Evolutionary conservation across 2,329 filamentous ascomycete genomes (phyloP), one percentile per base, ranked within the genome.

Genomic region (Arthrinium puccinioides): DNA sequence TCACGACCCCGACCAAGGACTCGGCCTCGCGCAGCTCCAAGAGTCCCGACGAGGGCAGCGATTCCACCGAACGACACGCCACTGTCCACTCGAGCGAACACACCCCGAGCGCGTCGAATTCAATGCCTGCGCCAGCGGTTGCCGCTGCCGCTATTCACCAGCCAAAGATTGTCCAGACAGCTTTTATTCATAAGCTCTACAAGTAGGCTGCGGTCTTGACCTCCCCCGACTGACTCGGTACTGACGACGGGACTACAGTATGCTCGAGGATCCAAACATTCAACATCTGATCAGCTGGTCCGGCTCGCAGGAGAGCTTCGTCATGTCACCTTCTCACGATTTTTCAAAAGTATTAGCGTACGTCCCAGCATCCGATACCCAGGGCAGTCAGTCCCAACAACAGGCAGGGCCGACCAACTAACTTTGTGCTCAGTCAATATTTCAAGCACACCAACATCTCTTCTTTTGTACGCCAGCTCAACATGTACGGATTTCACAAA

Each of bases 121-220:
- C 59, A 28, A 74, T 75, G 70, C 62, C 70, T 23, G 69, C 71
- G 16, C 71, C 70, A 13, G 62, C 68, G 3, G 63, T 70, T n/a
- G 80, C 82, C 15, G 79, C 81, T 1, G 79, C 84, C 5, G 83
- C 83, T 32, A 82, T 89, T 36, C 87, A 94, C 56, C 89, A 95
- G 57, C 89, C 92, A 42, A 98, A 98, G 65, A 90, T 96, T 30
- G 88, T 97, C 13, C 92, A 98, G 66, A 97, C 92, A 9, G 92
- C 92, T 16, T 98, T 98, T 55, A 97, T 98, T 47, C 92, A 98
- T 63, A 98, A 98, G 63, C 77, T 98, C 24, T 98, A 97, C 72
- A 96, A 94, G 89, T 96, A 72, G 56, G 82, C 44, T 28, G 40
- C 38, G 9, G 3, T n/a, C n/a, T n/a, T n/a, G n/a, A n/a, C n/a